Base-by-base conservation (phyloP, 768 basidiomycete genomes). In the Termitomyces sp. region DNA sequence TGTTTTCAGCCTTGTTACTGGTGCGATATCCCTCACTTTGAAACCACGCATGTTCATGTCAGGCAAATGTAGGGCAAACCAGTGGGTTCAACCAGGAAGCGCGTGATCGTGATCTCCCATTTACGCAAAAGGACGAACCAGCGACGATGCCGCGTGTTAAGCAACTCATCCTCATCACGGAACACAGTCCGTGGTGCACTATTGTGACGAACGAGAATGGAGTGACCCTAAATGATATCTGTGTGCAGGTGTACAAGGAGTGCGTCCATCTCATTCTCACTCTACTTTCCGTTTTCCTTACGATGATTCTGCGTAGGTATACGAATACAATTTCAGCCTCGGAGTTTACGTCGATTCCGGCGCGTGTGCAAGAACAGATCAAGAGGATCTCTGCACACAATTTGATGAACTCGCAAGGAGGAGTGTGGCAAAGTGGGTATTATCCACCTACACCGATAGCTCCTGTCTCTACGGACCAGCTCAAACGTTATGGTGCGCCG, bases 151-250 rank as follows among this genome's bases (percentile, higher is more conserved):
- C 86, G 2, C 83, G 86, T 47, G 79, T 86, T 25, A 70, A 70
- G 19, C 78, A 84, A 55, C 72, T 87, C 56, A 78, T 81, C 53
- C 72, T 88, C 56, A 81, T 86, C 61, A 80, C 80, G 12, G 68
- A 74, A 45, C 72, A 77, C 42, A 85, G 81, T 43, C 91, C 91
- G 1, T 93, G 91, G 91, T 88, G 87, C 66, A 88, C 86, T 7
- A 83, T 83, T 55, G 78, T 89, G 49, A 82, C 78, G 69, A 91
- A 86, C 64, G 81, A 85, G 16, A 70, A 73, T 0, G 91, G 91
- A 0, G 88, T 94, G 17, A 91, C 89, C 2, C 78, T 89, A 59
- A 79, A 79, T 17, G 89, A 94, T 65, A 78, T 93, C n/a, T 88
- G 85, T 63, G 74, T 76, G 4, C 70, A 77, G n/a, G 70, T 93